A percentile compares a stretch with the other conserved stretches of the same genome.
Evolutionary conservation across 2,329 filamentous ascomycete genomes (phyloP).

Genomic region (Neofusicoccum sp.): DNA sequence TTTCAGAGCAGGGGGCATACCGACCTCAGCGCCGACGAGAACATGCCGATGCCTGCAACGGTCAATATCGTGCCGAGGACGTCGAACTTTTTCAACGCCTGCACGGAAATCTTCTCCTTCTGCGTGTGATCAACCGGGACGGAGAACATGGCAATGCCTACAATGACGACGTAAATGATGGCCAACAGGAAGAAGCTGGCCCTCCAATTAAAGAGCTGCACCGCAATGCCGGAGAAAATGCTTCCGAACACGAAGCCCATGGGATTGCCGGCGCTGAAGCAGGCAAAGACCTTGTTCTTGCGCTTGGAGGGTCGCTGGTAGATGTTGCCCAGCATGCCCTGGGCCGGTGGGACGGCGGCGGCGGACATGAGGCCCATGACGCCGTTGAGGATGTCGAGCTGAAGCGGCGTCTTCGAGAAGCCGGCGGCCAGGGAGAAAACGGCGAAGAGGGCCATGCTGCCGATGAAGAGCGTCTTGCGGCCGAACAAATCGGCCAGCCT

Average conservation of each 20-base stretch:
- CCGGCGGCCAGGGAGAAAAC: conserved; percentile 60
- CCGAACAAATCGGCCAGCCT: conserved; percentile 68
- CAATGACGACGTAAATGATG: conserved; percentile 65
- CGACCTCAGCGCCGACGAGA: conserved; percentile 63
- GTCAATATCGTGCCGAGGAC: conserved; percentile 62
- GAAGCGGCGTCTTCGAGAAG: conserved; percentile 61
- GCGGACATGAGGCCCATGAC: conserved; percentile 67
- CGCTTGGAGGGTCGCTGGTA: conserved; percentile 63
- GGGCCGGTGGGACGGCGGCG: conserved; percentile 64
- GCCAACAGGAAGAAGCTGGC: conserved; percentile 64
- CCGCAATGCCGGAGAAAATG: conserved; percentile 64
- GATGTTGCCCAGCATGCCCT: conserved; percentile 64
- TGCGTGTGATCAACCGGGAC: conserved; percentile 59
- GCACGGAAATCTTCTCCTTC: conserved; percentile 48
- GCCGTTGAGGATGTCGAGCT: conserved; percentile 65
- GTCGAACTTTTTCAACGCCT: conserved; percentile 62
- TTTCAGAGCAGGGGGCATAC: conserved; percentile 26
- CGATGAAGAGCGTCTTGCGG: conserved; percentile 62
- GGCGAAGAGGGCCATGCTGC: conserved; percentile 62
- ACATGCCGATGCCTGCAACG: conserved; percentile 66
- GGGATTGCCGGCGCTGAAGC: conserved; percentile 62
- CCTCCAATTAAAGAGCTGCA: conserved; percentile 64
- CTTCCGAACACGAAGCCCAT: conserved; percentile 60
- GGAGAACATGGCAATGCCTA: conserved; percentile 61
- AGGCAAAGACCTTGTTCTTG: conserved; percentile 68